Evolutionary conservation across 2,329 filamentous ascomycete species (phyloP).

Genomic region (Alternaria sp.): DNA sequence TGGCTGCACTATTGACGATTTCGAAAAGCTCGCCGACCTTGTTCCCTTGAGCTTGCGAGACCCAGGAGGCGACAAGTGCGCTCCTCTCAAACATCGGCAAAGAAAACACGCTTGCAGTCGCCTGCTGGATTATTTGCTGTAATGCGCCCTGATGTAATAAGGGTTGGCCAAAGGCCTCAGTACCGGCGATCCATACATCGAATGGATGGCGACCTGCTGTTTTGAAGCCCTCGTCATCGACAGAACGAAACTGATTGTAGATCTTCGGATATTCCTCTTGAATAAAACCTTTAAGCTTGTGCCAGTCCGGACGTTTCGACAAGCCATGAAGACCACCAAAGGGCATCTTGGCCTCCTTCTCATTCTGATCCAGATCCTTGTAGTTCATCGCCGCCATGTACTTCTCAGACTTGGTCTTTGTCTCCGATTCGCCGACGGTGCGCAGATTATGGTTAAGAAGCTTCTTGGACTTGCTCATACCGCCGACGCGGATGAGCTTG

Average conservation of each 20-base stretch:
- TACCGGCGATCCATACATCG: slow-evolving; percentile 20
- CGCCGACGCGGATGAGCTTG: slow-evolving; percentile 68
- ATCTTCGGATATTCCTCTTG: slow-evolving; percentile 17
- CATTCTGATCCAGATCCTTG: slow-evolving; percentile 13
- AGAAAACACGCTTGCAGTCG: slow-evolving; percentile 11
- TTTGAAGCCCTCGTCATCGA: slow-evolving; percentile 23
- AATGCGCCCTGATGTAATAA: background rate
- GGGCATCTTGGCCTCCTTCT: slow-evolving; percentile 4
- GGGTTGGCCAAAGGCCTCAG: background rate
- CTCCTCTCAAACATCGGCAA: slow-evolving; percentile 18
- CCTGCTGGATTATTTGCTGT: slow-evolving; percentile 12
- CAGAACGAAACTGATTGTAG: slow-evolving; percentile 22
- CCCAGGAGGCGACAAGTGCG: slow-evolving; percentile 21
- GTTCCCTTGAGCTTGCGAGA: slow-evolving; percentile 14
- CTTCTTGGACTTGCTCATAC: slow-evolving; percentile 60
- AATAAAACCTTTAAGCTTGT: slow-evolving; percentile 21
- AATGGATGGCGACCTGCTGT: slow-evolving; percentile 33
- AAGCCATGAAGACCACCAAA: slow-evolving; percentile 15
- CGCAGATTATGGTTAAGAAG: slow-evolving; percentile 61
- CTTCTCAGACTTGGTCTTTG: slow-evolving; percentile 27
- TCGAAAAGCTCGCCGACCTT: slow-evolving; percentile 22
- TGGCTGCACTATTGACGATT: slow-evolving; percentile 8
- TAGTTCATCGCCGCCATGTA: slow-evolving; percentile 18
- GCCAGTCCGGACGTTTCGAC: slow-evolving; percentile 22
- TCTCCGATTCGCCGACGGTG: slow-evolving; percentile 18